A percentile compares a stretch with the other conserved stretches of the same genome.
Conservation (phyloP, 306 rosid genomes). For the Trichosanthes truncata region DNA sequence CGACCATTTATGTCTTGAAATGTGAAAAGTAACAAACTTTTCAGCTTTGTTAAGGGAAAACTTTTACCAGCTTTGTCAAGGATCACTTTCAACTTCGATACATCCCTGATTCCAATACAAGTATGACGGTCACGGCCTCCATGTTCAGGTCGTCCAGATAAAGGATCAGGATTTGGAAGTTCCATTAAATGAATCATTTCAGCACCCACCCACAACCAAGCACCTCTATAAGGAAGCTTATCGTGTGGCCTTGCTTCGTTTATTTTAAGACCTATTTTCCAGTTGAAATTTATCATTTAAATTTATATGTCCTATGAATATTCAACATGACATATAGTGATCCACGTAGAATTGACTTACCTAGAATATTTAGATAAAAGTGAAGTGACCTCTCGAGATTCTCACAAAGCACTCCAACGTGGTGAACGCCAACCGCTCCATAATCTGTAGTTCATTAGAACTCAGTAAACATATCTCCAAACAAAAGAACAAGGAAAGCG, state of each 20-base stretch:
- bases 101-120: conserved; percentile 67
- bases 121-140: conserved; percentile 94
- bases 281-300: neutral
- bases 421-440: conserved; percentile 81
- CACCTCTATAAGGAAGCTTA: conserved; percentile 93
- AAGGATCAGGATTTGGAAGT: conserved; percentile 94
- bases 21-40: neutral
- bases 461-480: neutral
- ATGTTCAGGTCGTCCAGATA: conserved; percentile 76
- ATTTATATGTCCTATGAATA: neutral
- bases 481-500: neutral
- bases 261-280: conserved; percentile 55
- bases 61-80: conserved; percentile 66
- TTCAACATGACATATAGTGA: neutral
- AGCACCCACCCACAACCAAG: conserved; percentile 98
- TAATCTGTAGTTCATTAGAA: conserved; percentile 37
- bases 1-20: neutral
- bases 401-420: conserved; percentile 78
- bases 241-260: conserved; percentile 95
- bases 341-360: conserved; percentile 29
- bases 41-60: neutral
- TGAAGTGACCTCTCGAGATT: conserved; percentile 71
- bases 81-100: conserved; percentile 68
- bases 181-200: conserved; percentile 98
- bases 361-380: conserved; percentile 76